Evolutionary conservation across 768 basidiomycete species (phyloP), one percentile per base, ranked within the genome.

Genomic region (Termitomyces sp.): DNA sequence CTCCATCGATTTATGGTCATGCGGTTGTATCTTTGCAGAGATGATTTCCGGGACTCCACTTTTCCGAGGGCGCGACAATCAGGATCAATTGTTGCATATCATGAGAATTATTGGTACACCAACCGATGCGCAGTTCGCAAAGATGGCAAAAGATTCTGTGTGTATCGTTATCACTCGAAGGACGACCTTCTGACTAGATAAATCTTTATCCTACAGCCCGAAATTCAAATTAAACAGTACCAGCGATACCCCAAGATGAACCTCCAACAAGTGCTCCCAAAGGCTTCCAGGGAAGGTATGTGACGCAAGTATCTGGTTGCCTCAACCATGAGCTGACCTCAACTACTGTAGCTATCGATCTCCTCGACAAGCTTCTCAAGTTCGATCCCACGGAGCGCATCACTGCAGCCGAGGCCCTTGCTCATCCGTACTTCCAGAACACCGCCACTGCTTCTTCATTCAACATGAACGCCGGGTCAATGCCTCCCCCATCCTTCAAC

Each of bases 21-120:
- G 94, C 60, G 97, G 97, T 11, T 98, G 97, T 73, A 99, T 99
- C 71, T 97, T 99, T 72, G 96, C 97, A 20, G 97, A 99, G 76
- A 98, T 99, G 96, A 98, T 99, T 62, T 89, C 92, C 20, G 97
- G 97, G 1, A 90, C 95, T 6, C 97, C 97, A 32, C 83, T 99
- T 33, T 99, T 99, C 82, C 84, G 96, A 65, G 97, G 97, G 22
- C 81, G 96, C 64, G 97, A 98, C 73, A 98, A 98, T 69, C 91
- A 95, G 66, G 97, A 99, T 73, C 97, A 99, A 72, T 80, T 99
- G n/a, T 81, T 94, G 49, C 94, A 96, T 68, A 99, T 99, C 71
- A 96, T 98, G 89, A 85, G 95, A 68, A 92, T 98, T 53, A 86
- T 98, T 61, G 97, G 97, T 15, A 98, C 96, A 0, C 97, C 97